A percentile compares a stretch with the other conserved stretches of the same genome.
Conservation (phyloP, 192 early-diverging fungal species). For the Geosiphon pyriformis region DNA sequence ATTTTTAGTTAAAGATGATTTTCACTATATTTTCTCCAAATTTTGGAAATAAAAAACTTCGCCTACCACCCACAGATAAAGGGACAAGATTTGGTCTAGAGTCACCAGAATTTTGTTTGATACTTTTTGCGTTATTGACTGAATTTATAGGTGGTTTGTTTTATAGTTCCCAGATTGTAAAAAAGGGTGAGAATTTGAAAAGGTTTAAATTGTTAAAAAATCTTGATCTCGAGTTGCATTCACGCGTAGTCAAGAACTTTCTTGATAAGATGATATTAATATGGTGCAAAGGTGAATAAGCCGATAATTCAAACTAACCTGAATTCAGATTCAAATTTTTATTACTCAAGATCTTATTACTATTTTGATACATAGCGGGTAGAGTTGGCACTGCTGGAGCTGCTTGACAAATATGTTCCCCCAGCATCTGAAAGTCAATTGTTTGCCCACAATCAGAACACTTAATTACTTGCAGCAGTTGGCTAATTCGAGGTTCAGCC, state of each 20-base stretch:
- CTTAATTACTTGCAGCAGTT: conserved; percentile 49
- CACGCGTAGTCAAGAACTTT: neutral
- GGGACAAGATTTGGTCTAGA: neutral
- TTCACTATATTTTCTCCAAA: neutral
- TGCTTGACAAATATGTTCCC: conserved; percentile 48
- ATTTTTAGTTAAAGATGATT: neutral
- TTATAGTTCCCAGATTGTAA: neutral
- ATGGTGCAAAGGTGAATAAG: too few species aligned
- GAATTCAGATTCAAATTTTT: neutral
- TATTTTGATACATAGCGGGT: conserved; percentile 26
- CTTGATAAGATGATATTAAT: too few species aligned
- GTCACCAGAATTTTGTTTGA: neutral
- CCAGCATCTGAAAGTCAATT: conserved; percentile 45
- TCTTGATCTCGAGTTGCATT: neutral
- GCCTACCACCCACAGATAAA: conserved; percentile 1
- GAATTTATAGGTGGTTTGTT: neutral
- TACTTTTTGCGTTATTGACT: neutral
- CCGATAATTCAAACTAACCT: too few species aligned
- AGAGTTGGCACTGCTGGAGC: conserved; percentile 44
- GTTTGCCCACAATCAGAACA: conserved; percentile 55
- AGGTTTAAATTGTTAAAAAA: neutral
- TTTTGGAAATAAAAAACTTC: neutral
- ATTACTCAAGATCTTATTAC: conserved; percentile 1
- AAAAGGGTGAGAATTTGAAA: neutral
- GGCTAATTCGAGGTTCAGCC: conserved; percentile 42